Evolutionary conservation across 1,284 basidiomycete species (phyloP).

Genomic region (Macrocystidia cucumis): DNA sequence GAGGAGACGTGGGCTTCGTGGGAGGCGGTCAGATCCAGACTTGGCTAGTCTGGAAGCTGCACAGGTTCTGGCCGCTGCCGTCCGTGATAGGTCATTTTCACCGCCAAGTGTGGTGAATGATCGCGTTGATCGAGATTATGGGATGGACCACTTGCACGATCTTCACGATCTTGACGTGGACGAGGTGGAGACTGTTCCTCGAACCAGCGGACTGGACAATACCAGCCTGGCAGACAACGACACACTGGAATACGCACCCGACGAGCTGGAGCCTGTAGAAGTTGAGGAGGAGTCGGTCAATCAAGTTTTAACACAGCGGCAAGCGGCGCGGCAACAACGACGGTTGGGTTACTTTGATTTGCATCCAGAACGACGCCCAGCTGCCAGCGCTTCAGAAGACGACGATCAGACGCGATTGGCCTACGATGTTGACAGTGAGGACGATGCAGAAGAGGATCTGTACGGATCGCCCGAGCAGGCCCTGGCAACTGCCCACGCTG

Average conservation of each 20-base stretch:
- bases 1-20: slow-evolving; percentile 28
- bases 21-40: slow-evolving; percentile 51
- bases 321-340: slow-evolving; percentile 24
- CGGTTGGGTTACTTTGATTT: slow-evolving; percentile 66
- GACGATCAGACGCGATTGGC: slow-evolving; percentile 26
- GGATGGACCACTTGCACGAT: slow-evolving; percentile 18
- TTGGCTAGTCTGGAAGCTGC: slow-evolving; percentile 65
- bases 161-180: slow-evolving; percentile 31
- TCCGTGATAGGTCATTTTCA: slow-evolving; percentile 45
- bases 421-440: slow-evolving; percentile 25
- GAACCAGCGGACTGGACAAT: slow-evolving; percentile 15
- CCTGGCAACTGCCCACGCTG: slow-evolving; percentile 4
- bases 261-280: slow-evolving; percentile 11
- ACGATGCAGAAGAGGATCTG: slow-evolving; percentile 22
- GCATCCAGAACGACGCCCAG: slow-evolving; percentile 39
- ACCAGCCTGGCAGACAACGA: slow-evolving; percentile 11
- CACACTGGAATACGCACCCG: slow-evolving; percentile 2
- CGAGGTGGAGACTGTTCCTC: slow-evolving; percentile 33
- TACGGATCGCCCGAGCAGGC: slow-evolving; percentile 11
- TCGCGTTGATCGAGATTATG: slow-evolving; percentile 26
- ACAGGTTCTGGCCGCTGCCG: slow-evolving; percentile 57
- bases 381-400: slow-evolving; percentile 13
- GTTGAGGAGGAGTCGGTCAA: neutral
- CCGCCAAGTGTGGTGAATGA: slow-evolving; percentile 34
- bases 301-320: slow-evolving; percentile 13